A percentile compares a stretch with the other conserved stretches of the same genome.
Evolutionary conservation across 495 filamentous ascomycete species (phyloP).

Genomic region (Daldinia decipiens): DNA sequence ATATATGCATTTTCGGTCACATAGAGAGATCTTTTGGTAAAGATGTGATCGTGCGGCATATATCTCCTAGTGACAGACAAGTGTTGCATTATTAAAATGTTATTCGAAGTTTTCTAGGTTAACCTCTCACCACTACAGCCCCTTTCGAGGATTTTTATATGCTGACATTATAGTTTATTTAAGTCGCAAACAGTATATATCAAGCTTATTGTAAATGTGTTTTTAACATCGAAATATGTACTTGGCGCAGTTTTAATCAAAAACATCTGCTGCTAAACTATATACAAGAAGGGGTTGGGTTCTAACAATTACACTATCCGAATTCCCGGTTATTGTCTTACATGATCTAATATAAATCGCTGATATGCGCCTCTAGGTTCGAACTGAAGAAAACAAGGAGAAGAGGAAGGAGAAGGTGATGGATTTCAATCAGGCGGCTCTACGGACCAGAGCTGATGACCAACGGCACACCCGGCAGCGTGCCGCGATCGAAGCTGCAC

Average conservation of each 20-base stretch:
- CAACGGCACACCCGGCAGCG: conserved; percentile 6
- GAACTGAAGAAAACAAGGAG: not conserved
- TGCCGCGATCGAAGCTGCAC: conserved; percentile 38
- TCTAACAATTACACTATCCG: not conserved
- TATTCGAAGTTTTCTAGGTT: not conserved
- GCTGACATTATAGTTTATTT: not conserved
- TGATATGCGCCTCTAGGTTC: not conserved
- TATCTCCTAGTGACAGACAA: not conserved
- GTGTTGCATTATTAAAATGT: not conserved
- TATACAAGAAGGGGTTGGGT: not conserved
- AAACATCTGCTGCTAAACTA: not conserved
- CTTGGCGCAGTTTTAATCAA: not conserved
- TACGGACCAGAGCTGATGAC: conserved; percentile 29
- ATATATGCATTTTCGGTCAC: not conserved
- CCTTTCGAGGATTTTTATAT: not conserved
- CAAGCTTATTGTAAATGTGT: not conserved
- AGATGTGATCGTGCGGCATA: not conserved
- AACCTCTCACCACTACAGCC: not conserved
- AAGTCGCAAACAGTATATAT: not conserved
- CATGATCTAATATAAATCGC: not conserved
- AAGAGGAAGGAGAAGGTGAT: not conserved
- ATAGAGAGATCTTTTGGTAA: not conserved
- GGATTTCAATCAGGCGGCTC: not conserved
- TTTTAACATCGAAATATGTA: conserved; percentile 1
- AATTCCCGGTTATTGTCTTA: not conserved